Base-by-base conservation (phyloP, 129 eudicot species). In the Tagetes patula region DNA sequence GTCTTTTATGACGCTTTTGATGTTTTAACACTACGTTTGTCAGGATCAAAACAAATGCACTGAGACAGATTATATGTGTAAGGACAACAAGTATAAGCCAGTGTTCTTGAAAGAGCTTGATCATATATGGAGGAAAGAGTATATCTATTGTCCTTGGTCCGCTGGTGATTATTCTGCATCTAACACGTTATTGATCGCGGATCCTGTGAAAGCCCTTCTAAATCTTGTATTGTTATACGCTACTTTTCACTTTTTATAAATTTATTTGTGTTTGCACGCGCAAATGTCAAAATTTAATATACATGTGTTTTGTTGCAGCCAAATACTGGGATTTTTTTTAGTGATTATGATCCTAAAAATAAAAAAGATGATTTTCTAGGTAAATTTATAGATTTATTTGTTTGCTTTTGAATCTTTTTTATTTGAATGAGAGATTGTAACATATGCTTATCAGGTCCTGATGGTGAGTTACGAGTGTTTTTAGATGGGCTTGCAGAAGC, bases 11-110 rank as follows among this genome's bases (percentile, higher is more conserved):
- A 38, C 8, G 30, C 0, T 56, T 56, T 56, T 9, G 14, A 58
- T 58, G 40, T 10, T 58, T 1, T n/a, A 3, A 20, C 27, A 20
- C 27, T 14, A 10, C 1, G 1, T 1, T 9, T 11, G 11, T 75
- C 73, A 91, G 97, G 87, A 83, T 72, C 96, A 89, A 80, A 63
- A 75, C 4, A 54, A 82, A 3, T 87, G 94, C 60, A 74, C 76
- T 0, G 46, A 83, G 58, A 68, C 86, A 3, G 91, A 84, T 5
- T 82, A 71, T 54, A 39, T 7, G 84, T 80, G 85, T 79, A 49
- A 83, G 77, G 80, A 74, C 4, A 83, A 83, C 5, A 59, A 41
- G 3, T 11, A 67, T 2, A 92, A 89, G 78, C 96, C 97, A 5
- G 39, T 92, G 5, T 92, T 89, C 75, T 67, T 89, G 68, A 85